A percentile compares a stretch with the other conserved stretches of the same genome.
These are phyloP conservation scores for Coemansia sp. DNA, from an alignment of 192 early-diverging fungal species.

Conservation along the genomic window DNA sequence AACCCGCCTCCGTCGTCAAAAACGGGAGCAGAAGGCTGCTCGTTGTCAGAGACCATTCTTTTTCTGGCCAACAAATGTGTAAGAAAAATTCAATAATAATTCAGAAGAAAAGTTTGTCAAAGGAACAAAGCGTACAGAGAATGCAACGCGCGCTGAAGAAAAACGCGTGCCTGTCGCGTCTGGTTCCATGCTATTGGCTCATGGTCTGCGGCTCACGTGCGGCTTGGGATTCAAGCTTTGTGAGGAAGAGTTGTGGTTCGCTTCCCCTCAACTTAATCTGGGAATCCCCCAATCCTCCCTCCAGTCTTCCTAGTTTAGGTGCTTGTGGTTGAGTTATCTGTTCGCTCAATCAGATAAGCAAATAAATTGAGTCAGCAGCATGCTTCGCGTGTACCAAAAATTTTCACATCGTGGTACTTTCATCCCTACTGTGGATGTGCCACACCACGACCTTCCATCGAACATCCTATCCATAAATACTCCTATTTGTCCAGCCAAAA, in stretches of 20 bases:
- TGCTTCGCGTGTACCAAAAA: background rate
- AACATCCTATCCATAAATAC: no score
- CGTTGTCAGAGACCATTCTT: constrained; percentile 9
- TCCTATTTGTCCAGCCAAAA: background rate
- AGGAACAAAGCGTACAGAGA: background rate
- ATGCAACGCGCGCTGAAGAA: background rate
- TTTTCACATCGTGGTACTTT: background rate
- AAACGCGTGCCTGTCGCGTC: constrained; percentile 6
- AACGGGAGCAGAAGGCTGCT: background rate
- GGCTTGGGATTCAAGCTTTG: background rate
- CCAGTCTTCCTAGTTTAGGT: no score
- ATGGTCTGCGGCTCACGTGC: background rate
- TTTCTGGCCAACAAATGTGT: background rate
- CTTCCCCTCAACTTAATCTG: background rate
- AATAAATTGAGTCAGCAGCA: background rate
- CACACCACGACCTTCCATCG: background rate
- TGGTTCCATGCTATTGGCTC: background rate
- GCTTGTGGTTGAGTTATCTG: no score
- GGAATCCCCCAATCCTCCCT: no score
- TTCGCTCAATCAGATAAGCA: background rate
- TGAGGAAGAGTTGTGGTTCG: background rate
- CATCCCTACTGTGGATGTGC: no score
- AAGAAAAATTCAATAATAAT: constrained; percentile 16
- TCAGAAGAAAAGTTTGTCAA: background rate
- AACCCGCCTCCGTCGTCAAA: background rate